A percentile compares a stretch with the other conserved stretches of the same genome.
Evolutionary conservation across 768 basidiomycete species (phyloP).

Genomic region (Cystofilobasidium bisporidii): DNA sequence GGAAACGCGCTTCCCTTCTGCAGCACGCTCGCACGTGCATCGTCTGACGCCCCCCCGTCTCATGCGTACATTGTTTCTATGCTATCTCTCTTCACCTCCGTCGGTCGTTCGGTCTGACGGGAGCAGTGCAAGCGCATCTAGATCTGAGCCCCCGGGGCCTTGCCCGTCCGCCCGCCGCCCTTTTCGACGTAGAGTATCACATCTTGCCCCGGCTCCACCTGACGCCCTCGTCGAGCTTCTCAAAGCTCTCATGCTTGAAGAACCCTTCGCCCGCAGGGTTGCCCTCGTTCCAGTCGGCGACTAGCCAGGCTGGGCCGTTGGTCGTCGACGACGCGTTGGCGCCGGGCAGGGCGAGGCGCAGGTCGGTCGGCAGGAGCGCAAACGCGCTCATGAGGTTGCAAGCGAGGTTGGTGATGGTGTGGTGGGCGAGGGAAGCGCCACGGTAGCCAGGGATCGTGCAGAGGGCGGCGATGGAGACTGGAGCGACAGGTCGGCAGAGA

Average conservation of each 20-base stretch:
- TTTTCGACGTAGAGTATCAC: too few relatives aligned
- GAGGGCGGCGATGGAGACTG: conserved; percentile 20
- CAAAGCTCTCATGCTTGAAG: conserved; percentile 7
- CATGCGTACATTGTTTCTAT: too few relatives aligned
- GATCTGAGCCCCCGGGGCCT: too few relatives aligned
- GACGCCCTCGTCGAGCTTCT: conserved; percentile 18
- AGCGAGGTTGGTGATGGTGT: conserved; percentile 12
- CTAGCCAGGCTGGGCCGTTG: conserved; percentile 2
- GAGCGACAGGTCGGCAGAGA: not conserved
- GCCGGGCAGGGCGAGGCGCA: not conserved
- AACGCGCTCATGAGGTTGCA: not conserved
- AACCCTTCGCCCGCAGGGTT: conserved; percentile 9
- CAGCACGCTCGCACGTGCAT: too few relatives aligned
- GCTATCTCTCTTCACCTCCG: too few relatives aligned
- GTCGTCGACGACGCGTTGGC: not conserved
- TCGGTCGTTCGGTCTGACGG: too few relatives aligned
- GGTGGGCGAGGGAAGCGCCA: conserved; percentile 8
- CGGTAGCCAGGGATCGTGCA: conserved; percentile 10
- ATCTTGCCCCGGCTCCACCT: conserved; percentile 11
- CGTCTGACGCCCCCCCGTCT: too few relatives aligned
- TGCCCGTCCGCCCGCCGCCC: too few relatives aligned
- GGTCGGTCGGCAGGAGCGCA: not conserved
- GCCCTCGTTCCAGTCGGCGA: conserved; percentile 15
- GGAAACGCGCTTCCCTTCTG: too few relatives aligned
- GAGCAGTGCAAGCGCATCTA: too few relatives aligned